Percentiles rank a stretch among this genome's conserved stretches.
phyloP scores from a whole-genome alignment of 176 grass and related monocot genomes.

The Microstegium vimineum region DNA sequence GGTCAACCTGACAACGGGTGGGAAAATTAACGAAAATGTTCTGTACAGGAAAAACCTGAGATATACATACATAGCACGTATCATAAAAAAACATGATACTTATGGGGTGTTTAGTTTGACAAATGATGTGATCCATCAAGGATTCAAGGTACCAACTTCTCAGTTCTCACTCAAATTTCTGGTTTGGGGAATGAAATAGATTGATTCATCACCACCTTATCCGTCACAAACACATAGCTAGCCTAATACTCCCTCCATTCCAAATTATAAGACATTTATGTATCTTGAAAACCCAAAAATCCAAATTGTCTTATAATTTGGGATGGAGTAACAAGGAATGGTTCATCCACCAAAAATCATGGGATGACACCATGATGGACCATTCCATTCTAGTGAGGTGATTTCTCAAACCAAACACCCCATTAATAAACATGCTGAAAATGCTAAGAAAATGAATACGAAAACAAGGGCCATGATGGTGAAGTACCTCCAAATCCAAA shows the following conservation, averaged over 20 bases:
- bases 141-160: background rate
- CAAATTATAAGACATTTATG: background rate
- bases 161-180: background rate
- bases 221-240: background rate
- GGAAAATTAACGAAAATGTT: background rate
- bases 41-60: background rate
- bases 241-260: background rate
- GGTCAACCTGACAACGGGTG: conserved; percentile 56
- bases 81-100: background rate
- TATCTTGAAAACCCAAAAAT: too few species aligned
- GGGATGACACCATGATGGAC: background rate
- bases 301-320: background rate
- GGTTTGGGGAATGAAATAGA: background rate
- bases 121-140: background rate
- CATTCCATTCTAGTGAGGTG: background rate
- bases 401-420: background rate
- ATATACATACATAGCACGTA: background rate
- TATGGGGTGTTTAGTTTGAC: background rate
- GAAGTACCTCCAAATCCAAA: background rate
- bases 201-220: background rate
- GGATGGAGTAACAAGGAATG: background rate
- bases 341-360: background rate
- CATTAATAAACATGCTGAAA: background rate
- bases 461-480: background rate
- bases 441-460: background rate